Conservation (phyloP, 768 basidiomycete genomes). For the Hygrophorus russula region DNA sequence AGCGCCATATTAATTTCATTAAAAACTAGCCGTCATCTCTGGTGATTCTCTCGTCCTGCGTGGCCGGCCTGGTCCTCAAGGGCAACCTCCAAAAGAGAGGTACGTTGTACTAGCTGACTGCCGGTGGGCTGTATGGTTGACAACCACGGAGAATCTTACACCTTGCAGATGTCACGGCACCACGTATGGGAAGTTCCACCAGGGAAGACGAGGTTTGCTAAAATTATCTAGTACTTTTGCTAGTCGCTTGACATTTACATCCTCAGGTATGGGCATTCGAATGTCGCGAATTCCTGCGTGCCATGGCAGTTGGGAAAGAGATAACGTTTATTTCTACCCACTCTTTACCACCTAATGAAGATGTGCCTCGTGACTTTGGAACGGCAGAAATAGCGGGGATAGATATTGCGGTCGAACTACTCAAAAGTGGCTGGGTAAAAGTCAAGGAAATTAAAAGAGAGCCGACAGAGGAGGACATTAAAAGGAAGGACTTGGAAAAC, state of each 20-base stretch:
- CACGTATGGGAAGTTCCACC: conserved; percentile 70
- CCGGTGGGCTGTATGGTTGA: conserved; percentile 6
- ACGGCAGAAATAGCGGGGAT: conserved; percentile 59
- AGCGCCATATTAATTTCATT: neutral
- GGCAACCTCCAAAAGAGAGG: conserved; percentile 88
- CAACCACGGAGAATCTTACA: conserved; percentile 58
- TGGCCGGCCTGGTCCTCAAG: conserved; percentile 64
- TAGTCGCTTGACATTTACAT: conserved; percentile 2
- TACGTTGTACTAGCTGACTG: conserved; percentile 10
- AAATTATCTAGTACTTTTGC: neutral
- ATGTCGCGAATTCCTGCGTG: conserved; percentile 84
- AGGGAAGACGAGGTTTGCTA: conserved; percentile 77
- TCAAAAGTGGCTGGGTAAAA: conserved; percentile 88
- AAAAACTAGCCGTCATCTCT: conserved; percentile 64
- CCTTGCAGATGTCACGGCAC: conserved; percentile 78
- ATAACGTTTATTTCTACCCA: conserved; percentile 77
- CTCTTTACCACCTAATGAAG: conserved; percentile 66
- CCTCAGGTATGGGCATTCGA: conserved; percentile 82
- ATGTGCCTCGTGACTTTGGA: conserved; percentile 70
- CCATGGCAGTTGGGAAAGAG: conserved; percentile 82
- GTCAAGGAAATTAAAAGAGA: conserved; percentile 83
- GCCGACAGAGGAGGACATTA: conserved; percentile 65
- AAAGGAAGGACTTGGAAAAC: conserved; percentile 60
- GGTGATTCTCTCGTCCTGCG: conserved; percentile 85
- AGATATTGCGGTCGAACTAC: conserved; percentile 66